Percentiles rank a stretch among this genome's conserved stretches.
phyloP scores from a whole-genome alignment of 1,284 basidiomycete species.

The Earliella scabrosa region DNA sequence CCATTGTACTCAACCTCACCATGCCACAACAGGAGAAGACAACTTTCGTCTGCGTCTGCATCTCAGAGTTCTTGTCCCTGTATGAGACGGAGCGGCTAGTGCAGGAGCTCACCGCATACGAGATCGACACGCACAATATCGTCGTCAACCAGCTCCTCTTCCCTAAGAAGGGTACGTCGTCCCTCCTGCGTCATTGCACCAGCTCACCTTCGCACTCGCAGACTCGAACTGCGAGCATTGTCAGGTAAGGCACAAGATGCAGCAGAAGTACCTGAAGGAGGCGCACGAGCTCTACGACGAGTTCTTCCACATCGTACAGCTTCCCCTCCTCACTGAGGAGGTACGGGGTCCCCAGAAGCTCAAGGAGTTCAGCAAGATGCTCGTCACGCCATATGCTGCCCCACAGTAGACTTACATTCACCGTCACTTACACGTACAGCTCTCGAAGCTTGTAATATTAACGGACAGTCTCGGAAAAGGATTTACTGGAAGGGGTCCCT shows the following conservation, averaged over 20 bases:
- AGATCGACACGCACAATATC: conserved; percentile 99
- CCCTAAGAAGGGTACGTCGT: conserved; percentile 81
- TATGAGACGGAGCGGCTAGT: conserved; percentile 99
- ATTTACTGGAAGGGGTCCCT: too few species aligned
- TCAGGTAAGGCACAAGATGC: conserved; percentile 94
- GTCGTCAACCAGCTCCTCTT: conserved; percentile 98
- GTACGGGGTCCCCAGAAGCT: conserved; percentile 95
- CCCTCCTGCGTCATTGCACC: neutral
- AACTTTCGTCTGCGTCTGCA: conserved; percentile 98
- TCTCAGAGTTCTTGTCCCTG: conserved; percentile 96
- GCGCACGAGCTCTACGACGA: conserved; percentile 96
- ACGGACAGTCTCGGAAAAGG: too few species aligned
- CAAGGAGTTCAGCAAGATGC: conserved; percentile 88
- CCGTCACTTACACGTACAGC: neutral
- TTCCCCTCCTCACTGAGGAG: conserved; percentile 96
- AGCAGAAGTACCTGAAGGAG: conserved; percentile 94
- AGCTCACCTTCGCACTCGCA: conserved; percentile 33
- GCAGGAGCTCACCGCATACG: conserved; percentile 95
- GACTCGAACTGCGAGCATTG: conserved; percentile 96
- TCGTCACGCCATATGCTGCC: conserved; percentile 66
- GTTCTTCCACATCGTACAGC: conserved; percentile 94
- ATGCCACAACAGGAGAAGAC: conserved; percentile 84
- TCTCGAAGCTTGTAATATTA: conserved; percentile 20
- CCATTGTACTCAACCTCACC: neutral
- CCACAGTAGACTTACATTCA: conserved; percentile 10